Evolutionary conservation across 2,329 filamentous ascomycete species (phyloP).

Genomic region (Beauveria scarabaeidicola): DNA sequence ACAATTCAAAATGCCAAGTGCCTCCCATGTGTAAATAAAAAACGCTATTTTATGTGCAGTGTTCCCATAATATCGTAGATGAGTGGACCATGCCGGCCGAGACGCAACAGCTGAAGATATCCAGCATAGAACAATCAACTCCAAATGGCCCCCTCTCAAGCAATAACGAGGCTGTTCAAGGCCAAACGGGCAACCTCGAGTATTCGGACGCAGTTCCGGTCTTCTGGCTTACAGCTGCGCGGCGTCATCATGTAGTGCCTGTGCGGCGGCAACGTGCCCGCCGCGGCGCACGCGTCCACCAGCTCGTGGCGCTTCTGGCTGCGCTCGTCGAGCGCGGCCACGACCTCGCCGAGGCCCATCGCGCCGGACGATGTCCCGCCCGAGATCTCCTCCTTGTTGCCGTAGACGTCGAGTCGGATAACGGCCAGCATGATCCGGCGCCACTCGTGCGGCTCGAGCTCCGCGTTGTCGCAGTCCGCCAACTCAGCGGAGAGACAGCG

Average conservation of each 20-base stretch:
- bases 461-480: conserved; percentile 30
- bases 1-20: not conserved
- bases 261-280: conserved; percentile 24
- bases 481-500: conserved; percentile 19
- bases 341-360: conserved; percentile 46
- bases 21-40: not conserved
- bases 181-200: conserved; percentile 46
- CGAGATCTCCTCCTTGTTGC: conserved; percentile 25
- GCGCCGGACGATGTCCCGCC: not conserved
- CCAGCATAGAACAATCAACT: not conserved
- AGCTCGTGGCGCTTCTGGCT: conserved; percentile 39
- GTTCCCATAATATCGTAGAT: not conserved
- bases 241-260: conserved; percentile 19
- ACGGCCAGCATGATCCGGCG: conserved; percentile 44
- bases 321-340: conserved; percentile 43
- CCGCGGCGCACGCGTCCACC: conserved; percentile 36
- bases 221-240: conserved; percentile 22
- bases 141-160: conserved; percentile 21
- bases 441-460: conserved; percentile 47
- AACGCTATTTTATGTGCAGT: not conserved
- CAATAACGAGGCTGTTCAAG: conserved; percentile 47
- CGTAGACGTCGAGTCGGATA: conserved; percentile 50
- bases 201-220: conserved; percentile 39
- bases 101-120: not conserved
- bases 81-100: not conserved